These are phyloP conservation scores for Emergomyces orientalis DNA, from an alignment of 2,329 filamentous ascomycete species.

Conservation along the genomic window DNA sequence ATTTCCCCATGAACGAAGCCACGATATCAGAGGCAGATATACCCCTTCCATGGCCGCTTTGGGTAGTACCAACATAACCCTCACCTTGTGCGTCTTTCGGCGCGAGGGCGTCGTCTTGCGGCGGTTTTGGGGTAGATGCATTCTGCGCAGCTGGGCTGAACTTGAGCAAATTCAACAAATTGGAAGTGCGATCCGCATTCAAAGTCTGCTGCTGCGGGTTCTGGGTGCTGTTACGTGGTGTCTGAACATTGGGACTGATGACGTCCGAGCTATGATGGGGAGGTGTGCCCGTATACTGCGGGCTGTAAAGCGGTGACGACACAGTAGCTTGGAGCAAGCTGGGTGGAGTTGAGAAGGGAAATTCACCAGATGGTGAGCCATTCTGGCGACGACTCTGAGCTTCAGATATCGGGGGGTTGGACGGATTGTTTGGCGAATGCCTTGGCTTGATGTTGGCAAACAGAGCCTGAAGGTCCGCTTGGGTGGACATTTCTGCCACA, in stretches of 20 bases:
- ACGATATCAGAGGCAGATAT: slow-evolving; percentile 51
- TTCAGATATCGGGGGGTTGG: slow-evolving; percentile 23
- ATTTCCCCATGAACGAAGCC: slow-evolving; percentile 46
- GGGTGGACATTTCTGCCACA: slow-evolving; percentile 40
- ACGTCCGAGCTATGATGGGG: slow-evolving; percentile 50
- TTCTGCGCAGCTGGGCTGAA: slow-evolving; percentile 45
- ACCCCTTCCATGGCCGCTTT: slow-evolving; percentile 26
- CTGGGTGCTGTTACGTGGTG: slow-evolving; percentile 34
- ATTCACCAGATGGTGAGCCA: slow-evolving; percentile 26
- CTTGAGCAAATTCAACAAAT: slow-evolving; percentile 56
- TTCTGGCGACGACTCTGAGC: slow-evolving; percentile 20
- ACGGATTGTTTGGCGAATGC: slow-evolving; percentile 26
- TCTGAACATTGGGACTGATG: slow-evolving; percentile 47
- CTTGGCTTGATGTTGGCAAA: slow-evolving; percentile 39
- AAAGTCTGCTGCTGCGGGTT: slow-evolving; percentile 29
- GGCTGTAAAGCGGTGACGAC: slow-evolving; percentile 50
- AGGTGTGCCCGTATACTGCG: slow-evolving; percentile 44
- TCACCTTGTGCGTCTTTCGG: slow-evolving; percentile 21
- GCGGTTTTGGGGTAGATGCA: slow-evolving; percentile 14
- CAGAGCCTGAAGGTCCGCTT: slow-evolving; percentile 39
- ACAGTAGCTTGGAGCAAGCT: slow-evolving; percentile 48
- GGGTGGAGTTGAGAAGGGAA: slow-evolving; percentile 27
- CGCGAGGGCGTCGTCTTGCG: slow-evolving; percentile 22
- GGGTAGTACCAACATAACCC: slow-evolving; percentile 11
- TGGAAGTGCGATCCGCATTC: slow-evolving; percentile 44